Evolutionary conservation across 192 early-diverging fungal species (phyloP).

Genomic region (Pilaira anomala): DNA sequence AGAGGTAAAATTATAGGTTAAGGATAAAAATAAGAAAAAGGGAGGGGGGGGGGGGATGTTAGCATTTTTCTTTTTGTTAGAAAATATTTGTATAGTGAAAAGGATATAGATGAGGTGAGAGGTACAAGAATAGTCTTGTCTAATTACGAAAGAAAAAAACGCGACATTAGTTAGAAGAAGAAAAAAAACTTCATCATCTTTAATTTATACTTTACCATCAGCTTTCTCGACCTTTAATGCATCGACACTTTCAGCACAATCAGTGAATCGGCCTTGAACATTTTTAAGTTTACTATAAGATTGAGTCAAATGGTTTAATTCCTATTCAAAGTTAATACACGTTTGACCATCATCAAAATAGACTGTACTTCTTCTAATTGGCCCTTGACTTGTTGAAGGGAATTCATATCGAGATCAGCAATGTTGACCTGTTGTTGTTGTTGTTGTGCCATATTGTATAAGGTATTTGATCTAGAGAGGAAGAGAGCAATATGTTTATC

Average conservation of each 20-base stretch:
- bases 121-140: slow-evolving; percentile 73
- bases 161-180: neutral
- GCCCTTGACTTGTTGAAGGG: slow-evolving; percentile 76
- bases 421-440: slow-evolving; percentile 63
- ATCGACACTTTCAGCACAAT: slow-evolving; percentile 75
- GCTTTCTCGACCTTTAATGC: slow-evolving; percentile 51
- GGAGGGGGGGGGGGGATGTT: neutral
- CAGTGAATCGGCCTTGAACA: slow-evolving; percentile 82
- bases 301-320: slow-evolving; percentile 79
- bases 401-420: slow-evolving; percentile 76
- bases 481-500: no score
- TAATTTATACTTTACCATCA: slow-evolving; percentile 31
- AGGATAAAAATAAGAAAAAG: slow-evolving; percentile 10
- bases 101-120: slow-evolving; percentile 68
- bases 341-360: neutral
- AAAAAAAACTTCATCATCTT: neutral
- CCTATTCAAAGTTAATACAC: slow-evolving; percentile 41
- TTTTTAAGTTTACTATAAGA: slow-evolving; percentile 87
- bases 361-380: slow-evolving; percentile 79
- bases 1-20: slow-evolving; percentile 54
- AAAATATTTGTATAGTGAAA: slow-evolving; percentile 13
- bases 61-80: neutral
- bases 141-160: slow-evolving; percentile 15
- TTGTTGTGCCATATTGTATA: no score
- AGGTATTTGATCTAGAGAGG: no score